Evolutionary conservation across 73 alveolate genomes (phyloP), one percentile per base, ranked within the genome.

Genomic region (Paramecium pentaurelia): DNA sequence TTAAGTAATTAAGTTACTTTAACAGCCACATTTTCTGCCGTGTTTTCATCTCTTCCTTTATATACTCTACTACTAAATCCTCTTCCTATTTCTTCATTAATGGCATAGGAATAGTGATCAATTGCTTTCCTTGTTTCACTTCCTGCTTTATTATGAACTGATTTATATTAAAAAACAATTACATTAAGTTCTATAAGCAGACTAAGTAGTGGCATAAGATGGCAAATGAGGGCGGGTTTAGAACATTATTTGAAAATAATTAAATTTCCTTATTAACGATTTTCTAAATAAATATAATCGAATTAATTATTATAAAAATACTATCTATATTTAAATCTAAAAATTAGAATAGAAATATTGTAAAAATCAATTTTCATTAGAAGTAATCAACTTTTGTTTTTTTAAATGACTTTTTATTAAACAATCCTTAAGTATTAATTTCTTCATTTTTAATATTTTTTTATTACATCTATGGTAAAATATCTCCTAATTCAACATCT

Each of bases 61-160:
- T 64, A 87, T 10, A 87, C 93, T 77, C 73, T 87, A 9, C 86
- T 54, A 11, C 86, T 54, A 37, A 64, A 87, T 25, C 93, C 93
- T 59, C 86, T 59, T 34, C 93, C 93, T 16, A 87, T 87, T 64
- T 87, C 84, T 28, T 87, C 93, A 87, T 87, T 87, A 58, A 87
- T 28, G 37, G 84, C 77, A 87, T 87, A 87, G 12, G 80, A 42
- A 40, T 87, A 87, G 44, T 87, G 93, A 47, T 87, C 93, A 18
- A 87, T 87, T 12, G 86, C 93, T 60, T 87, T 87, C 11, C 86
- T 59, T n/a, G 93, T 73, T 70, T 64, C 93, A 87, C 88, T 75
- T 34, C 60, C 58, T 34, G 64, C 58, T 20, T 75, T 75, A 45
- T 28, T 40, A 40, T 75, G 88, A 68, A 28, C 84, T 68, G 70